Percentiles rank a stretch among this genome's conserved stretches.
These are phyloP conservation scores for Botryobasidium botryosum DNA, from an alignment of 768 basidiomycete genomes.

Conservation along the genomic window DNA sequence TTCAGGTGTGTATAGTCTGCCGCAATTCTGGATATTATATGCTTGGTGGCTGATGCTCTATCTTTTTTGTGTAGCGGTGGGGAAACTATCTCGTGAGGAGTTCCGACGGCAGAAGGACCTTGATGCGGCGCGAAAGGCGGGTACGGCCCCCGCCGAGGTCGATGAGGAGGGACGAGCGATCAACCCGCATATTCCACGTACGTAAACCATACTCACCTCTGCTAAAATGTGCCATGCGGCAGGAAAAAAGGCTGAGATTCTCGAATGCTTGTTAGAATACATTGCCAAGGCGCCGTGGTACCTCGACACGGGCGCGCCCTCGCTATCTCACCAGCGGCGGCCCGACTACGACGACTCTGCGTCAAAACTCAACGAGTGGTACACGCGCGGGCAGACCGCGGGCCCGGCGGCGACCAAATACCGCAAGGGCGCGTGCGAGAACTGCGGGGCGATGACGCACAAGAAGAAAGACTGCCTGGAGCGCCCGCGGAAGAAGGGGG, in stretches of 20 bases:
- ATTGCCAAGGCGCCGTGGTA: conserved; percentile 99
- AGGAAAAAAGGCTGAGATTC: background rate
- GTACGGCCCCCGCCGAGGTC: conserved; percentile 88
- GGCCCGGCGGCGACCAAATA: conserved; percentile 94
- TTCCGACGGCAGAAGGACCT: conserved; percentile 92
- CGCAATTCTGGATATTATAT: background rate
- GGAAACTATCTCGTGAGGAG: conserved; percentile 87
- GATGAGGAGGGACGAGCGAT: conserved; percentile 92
- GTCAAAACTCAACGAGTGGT: conserved; percentile 74
- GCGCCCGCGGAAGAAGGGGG: conserved; percentile 89
- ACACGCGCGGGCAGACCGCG: conserved; percentile 67
- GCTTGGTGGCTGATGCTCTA: background rate
- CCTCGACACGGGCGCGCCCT: conserved; percentile 83
- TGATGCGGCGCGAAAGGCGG: conserved; percentile 95
- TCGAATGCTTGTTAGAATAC: conserved; percentile 45
- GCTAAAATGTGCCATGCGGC: no score
- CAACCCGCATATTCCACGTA: conserved; percentile 98
- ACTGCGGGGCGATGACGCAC: conserved; percentile 95
- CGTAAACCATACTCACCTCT: conserved; percentile 18
- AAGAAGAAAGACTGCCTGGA: conserved; percentile 84
- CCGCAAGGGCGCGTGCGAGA: conserved; percentile 96
- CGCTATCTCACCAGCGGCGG: conserved; percentile 85
- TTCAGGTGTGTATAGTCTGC: conserved; percentile 11
- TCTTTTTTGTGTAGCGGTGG: conserved; percentile 24
- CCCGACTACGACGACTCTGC: conserved; percentile 40